Evolutionary conservation across 441 rosid species (phyloP), one percentile per base, ranked within the genome.

Genomic region (Pelargonium fulgidum): DNA sequence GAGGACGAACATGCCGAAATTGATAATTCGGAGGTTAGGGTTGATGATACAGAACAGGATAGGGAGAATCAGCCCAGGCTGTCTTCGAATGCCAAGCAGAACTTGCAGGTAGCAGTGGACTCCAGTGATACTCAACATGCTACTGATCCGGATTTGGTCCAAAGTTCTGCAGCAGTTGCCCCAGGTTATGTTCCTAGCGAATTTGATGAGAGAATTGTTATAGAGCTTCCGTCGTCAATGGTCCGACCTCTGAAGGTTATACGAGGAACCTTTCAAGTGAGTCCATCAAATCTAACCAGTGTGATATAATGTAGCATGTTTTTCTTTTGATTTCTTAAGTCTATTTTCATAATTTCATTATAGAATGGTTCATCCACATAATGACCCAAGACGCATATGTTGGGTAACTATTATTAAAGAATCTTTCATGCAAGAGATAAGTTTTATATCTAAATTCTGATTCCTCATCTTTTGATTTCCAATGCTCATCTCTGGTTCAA

Each of bases 191-290:
- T 89, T 75, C 97, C 97, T 65, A 86, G 96, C 78, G 96, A 92
- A 78, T 83, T 81, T 70, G 91, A 96, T 79, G 99, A 89, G 82
- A 87, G 93, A 78, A 91, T 96, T 70, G 83, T 91, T 84, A 84
- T 89, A 78, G 99, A 93, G 83, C 87, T 93, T 82, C 83, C 96
- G 69, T 83, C 98, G 70, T 93, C 98, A 56, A 96, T 96, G 98
- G 97, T 96, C 80, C 87, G 96, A 69, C 97, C 97, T 1, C 81
- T 92, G 74, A 81, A 89, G 78, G 94, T 91, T 78, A 79, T 88
- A 68, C 87, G 76, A 68, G 99, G 99, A 85, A 96, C 90, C 72
- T 91, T 93, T 80, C 99, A 96, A 75, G 99, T 91, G 86, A 78
- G 89, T 78, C 77, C 48, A 36, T 45, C 67, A 36, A 47, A 61